A percentile compares a stretch with the other conserved stretches of the same genome.
Evolutionary conservation across 352 stramenopile genomes (phyloP).

Genomic region (Globisporangium perplexum): DNA sequence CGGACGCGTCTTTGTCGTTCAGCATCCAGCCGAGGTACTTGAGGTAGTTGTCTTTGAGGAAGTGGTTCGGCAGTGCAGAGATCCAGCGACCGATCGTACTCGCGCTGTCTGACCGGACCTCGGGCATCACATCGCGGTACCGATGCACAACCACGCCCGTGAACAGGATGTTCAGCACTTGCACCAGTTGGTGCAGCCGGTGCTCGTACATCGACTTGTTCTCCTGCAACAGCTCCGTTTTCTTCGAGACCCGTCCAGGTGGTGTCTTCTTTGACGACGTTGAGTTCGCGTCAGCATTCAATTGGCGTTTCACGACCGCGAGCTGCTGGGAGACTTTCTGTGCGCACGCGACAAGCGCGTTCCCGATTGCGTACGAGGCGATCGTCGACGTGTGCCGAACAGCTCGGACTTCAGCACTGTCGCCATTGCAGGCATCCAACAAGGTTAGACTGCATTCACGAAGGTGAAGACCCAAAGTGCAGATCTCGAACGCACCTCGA

Average conservation of each 20-base stretch:
- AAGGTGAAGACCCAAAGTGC: not conserved
- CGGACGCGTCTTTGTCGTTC: conserved; percentile 84
- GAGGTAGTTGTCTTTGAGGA: conserved; percentile 91
- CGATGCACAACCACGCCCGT: conserved; percentile 75
- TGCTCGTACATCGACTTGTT: conserved; percentile 67
- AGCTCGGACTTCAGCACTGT: conserved; percentile 73
- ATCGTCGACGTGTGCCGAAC: conserved; percentile 79
- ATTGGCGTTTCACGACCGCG: conserved; percentile 58
- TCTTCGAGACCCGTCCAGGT: conserved; percentile 26
- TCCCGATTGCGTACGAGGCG: conserved; percentile 58
- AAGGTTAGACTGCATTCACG: not conserved
- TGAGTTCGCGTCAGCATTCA: conserved; percentile 43
- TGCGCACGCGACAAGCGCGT: conserved; percentile 51
- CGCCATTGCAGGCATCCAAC: not conserved
- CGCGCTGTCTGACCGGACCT: conserved; percentile 85
- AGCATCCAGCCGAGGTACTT: conserved; percentile 97
- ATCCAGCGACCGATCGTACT: conserved; percentile 83
- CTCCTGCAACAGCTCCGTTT: conserved; percentile 51
- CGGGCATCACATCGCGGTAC: conserved; percentile 91
- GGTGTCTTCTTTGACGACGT: conserved; percentile 16
- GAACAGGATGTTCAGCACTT: conserved; percentile 65
- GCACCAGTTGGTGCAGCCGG: conserved; percentile 47
- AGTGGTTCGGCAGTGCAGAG: conserved; percentile 82
- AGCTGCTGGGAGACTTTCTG: conserved; percentile 55
- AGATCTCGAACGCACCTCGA: conserved; percentile 38